Evolutionary conservation across 768 basidiomycete species (phyloP), one percentile per base, ranked within the genome.

Genomic region (Russula lepida): DNA sequence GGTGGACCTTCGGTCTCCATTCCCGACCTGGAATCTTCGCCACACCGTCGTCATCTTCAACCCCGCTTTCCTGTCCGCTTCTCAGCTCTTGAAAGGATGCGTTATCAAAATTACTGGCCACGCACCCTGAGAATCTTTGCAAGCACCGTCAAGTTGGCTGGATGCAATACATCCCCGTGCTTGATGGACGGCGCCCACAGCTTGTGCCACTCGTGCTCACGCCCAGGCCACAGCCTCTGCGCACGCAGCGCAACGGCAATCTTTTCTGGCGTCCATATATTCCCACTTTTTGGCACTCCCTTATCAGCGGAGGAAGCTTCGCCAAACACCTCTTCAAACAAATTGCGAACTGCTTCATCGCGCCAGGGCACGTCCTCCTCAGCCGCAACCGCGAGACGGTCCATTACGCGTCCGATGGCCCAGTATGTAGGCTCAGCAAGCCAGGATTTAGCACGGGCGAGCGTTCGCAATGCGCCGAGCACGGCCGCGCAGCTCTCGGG

Each of bases 1-100:
- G 94, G 70, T 97, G 95, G 46, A 95, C 77, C 69, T 93, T 86
- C 58, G 94, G 86, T 71, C 89, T 95, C 93, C 94, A 92, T 15
- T 81, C 72, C 37, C 82, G 81, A 37, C 78, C 73, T 12, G 78
- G 76, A 2, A 79, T 73, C 60, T 84, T 84, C 12, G 78, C 69
- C 2, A 73, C 67, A 44, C 79, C 78, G 48, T 82, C 70, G 19
- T 79, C 80, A 17, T 84, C 81, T 4, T 84, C 84, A 39, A 84
- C 82, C 6, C 46, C 70, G 39, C 76, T 68, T 58, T 70, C 9
- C 56, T 52, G 19, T 19, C 23, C 27, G 9, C 15, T 7, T n/a
- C 46, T 44, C 32, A 49, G 30, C 21, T 23, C 19, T 21, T 9
- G n/a, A 41, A n/a, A 19, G 27, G 30, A 17, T 7, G 30, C 3